Conservation (phyloP, 2,329 filamentous ascomycete genomes). For the Chaetomium sp. region DNA sequence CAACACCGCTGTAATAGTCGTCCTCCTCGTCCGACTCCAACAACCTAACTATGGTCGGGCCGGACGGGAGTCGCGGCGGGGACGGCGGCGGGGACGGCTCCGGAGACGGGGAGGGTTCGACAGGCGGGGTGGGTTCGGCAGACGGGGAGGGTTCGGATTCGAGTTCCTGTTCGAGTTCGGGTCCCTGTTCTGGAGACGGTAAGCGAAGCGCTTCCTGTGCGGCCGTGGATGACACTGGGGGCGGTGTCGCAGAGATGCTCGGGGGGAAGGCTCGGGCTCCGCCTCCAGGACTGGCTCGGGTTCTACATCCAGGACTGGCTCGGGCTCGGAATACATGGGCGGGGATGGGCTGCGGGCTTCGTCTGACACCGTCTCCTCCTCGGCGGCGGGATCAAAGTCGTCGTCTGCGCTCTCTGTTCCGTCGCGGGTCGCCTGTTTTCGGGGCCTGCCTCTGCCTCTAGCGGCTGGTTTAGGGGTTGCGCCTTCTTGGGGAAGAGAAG, state of each 20-base stretch:
- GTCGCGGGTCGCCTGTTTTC: neutral
- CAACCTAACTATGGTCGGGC: slow-evolving; percentile 42
- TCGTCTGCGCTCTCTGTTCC: slow-evolving; percentile 23
- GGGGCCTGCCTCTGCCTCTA: neutral
- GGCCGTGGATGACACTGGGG: neutral
- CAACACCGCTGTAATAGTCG: neutral
- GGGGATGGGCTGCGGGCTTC: slow-evolving; percentile 23
- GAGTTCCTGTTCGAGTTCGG: neutral
- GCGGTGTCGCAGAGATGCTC: neutral
- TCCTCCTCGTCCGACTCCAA: slow-evolving; percentile 36
- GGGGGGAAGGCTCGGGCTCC: neutral
- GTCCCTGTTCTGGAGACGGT: slow-evolving; percentile 1
- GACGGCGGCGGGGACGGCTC: slow-evolving; percentile 14
- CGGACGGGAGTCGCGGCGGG: slow-evolving; percentile 29
- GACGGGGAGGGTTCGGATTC: neutral
- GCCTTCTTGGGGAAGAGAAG: neutral
- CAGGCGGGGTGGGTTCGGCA: neutral
- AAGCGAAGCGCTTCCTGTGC: slow-evolving; percentile 4
- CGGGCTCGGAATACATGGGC: neutral
- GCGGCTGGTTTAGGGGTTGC: slow-evolving; percentile 5
- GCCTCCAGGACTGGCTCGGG: neutral
- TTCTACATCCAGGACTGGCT: neutral
- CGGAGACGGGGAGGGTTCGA: neutral
- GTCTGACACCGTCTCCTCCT: slow-evolving; percentile 33
- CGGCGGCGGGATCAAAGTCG: slow-evolving; percentile 30